phyloP scores from a whole-genome alignment of 495 filamentous ascomycete genomes.

The Penicillium ucsense region DNA sequence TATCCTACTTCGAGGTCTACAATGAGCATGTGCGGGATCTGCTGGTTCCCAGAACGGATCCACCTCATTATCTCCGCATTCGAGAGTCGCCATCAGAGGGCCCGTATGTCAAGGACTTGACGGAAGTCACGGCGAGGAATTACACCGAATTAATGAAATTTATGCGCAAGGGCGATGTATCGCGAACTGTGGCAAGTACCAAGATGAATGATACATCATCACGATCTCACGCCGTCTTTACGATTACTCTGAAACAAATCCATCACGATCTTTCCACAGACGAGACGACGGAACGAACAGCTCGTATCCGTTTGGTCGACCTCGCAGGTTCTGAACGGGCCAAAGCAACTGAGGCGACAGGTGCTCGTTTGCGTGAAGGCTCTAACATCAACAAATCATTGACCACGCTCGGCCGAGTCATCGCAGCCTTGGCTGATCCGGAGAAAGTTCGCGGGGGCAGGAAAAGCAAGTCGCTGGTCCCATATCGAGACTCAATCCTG shows the following conservation, averaged over 20 bases:
- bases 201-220: conserved; percentile 99
- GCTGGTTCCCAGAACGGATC: conserved; percentile 62
- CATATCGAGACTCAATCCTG: conserved; percentile 93
- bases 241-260: conserved; percentile 94
- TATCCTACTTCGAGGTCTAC: conserved; percentile 98
- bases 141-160: conserved; percentile 75
- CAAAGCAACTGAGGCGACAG: conserved; percentile 91
- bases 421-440: conserved; percentile 89
- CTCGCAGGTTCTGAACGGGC: conserved; percentile 91
- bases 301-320: conserved; percentile 91
- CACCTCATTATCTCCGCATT: conserved; percentile 92
- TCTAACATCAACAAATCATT: conserved; percentile 98
- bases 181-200: conserved; percentile 85
- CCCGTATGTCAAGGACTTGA: conserved; percentile 95
- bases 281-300: conserved; percentile 87
- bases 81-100: conserved; percentile 91
- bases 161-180: conserved; percentile 84
- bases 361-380: conserved; percentile 80
- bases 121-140: conserved; percentile 78
- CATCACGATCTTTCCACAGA: conserved; percentile 89
- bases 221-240: conserved; percentile 94
- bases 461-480: conserved; percentile 63
- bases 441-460: conserved; percentile 45
- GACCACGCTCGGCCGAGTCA: conserved; percentile 89
- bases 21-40: conserved; percentile 98